Base-by-base conservation (phyloP, 768 basidiomycete species). In the Nevesoporus exiguus region DNA sequence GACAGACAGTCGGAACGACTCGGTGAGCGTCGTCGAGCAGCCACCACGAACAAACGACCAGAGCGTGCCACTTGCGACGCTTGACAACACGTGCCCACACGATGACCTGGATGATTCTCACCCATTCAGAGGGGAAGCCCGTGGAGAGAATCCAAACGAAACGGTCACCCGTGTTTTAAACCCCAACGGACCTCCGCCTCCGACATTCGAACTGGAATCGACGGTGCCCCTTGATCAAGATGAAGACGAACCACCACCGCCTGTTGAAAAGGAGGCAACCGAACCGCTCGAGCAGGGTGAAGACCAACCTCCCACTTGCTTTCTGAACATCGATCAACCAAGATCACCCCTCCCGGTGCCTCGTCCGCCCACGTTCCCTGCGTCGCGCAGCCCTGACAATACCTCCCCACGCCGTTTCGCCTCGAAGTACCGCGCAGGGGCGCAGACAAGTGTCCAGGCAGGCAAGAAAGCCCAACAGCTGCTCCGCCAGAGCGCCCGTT, bases 351-450 rank as follows among this genome's bases (percentile, higher is more conserved):
- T 40, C 6, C 11, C 22, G 15, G 7, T 34, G 10, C 59, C 50
- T 15, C 54, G 60, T 24, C 54, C 55, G 0, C 55, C 50, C 3
- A 62, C 55, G 1, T 60, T 55, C 15, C 51, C 51, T 5, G n/a
- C 5, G 24, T 41, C 54, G 4, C 54, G 37, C n/a, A n/a, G n/a
- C n/a, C n/a, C n/a, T n/a, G n/a, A 17, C 21, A 29, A 8, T 24
- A 10, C 24, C 24, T n/a, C n/a, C n/a, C n/a, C n/a, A n/a, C 24
- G 5, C 22, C 22, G 22, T 15, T 14, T 43, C 24, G 24, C 41
- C 15, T 17, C 29, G 7, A 8, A 29, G 39, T 22, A 25, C 42
- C 5, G 3, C 40, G n/a, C 19, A n/a, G 11, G 3, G 19, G 59
- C 53, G 29, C 51, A 60, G 40, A 7, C 48, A 49, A 39, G 49